Evolutionary conservation across 169 alveolate species (phyloP), one percentile per base, ranked within the genome.

Genomic region (Blepharisma undulans): DNA sequence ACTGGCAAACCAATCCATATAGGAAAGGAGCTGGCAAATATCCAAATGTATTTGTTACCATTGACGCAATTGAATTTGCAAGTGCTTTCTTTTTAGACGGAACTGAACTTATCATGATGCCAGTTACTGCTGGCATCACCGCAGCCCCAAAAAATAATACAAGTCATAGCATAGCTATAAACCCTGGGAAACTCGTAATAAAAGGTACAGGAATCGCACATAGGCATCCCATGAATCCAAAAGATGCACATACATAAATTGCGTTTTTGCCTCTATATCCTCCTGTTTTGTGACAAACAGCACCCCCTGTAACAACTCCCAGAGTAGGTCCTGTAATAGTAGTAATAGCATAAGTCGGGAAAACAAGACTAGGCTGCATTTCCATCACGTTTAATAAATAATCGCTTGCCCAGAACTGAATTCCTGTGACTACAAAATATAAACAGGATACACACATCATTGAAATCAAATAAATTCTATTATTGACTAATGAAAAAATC

Each of bases 361-460:
- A 92, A 5, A 93, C 97, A 48, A 30, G 33, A 22, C 80, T 34
- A 66, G 89, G 33, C 19, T 90, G 79, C 10, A 93, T 82, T 48
- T 82, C 60, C 72, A 96, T 34, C 22, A 94, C 93, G 74, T 82
- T 89, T 81, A 87, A 78, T 89, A 91, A 76, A 80, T 94, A 96
- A 59, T 95, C 97, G 66, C 97, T 95, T 72, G 92, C 92, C 97
- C 98, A 96, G 88, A 93, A 96, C 91, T 96, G 95, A 27, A 95
- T 92, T 25, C 97, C 98, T 25, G 96, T 94, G n/a, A 93, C 97
- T 33, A 95, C 96, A 59, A 96, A 96, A 77, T 89, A 92, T 81
- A 93, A 72, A 19, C 93, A 88, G 61, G 96, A 92, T n/a, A 95
- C 91, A 5, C 95, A 91, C 14, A 93, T 76, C 89, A 95, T 93